phyloP scores from a whole-genome alignment of 2,329 filamentous ascomycete genomes.

The Ophiognomonia clavigignenti-juglandacearum region DNA sequence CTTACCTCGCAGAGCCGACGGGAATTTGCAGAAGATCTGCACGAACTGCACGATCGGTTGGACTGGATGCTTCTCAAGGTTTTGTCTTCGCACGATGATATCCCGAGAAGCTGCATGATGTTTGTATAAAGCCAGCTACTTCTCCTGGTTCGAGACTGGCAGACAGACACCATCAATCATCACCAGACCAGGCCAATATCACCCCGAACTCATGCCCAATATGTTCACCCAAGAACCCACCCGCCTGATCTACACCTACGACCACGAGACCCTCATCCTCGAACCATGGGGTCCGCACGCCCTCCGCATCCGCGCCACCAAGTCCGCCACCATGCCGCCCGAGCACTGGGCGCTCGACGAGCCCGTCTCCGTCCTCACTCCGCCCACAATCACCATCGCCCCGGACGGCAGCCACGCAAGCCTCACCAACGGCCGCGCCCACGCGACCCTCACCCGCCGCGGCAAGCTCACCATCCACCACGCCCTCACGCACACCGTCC shows the following conservation, averaged over 20 bases:
- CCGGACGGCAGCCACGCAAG: constrained; percentile 28
- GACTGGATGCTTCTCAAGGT: background rate
- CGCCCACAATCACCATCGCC: constrained; percentile 17
- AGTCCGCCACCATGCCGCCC: constrained; percentile 27
- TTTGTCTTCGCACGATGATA: constrained; percentile 10
- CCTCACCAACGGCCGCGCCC: constrained; percentile 44
- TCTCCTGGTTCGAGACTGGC: background rate
- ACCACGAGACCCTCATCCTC: constrained; percentile 43
- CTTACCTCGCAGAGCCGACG: too few species aligned
- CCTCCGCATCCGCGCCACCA: constrained; percentile 42
- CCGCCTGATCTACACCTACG: constrained; percentile 25
- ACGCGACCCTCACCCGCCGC: constrained; percentile 37
- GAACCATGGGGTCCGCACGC: constrained; percentile 45
- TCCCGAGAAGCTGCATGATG: background rate
- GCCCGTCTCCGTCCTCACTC: constrained; percentile 10
- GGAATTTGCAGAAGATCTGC: background rate
- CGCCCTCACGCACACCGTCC: constrained; percentile 30
- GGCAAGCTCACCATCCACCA: constrained; percentile 48
- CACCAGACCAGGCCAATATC: background rate
- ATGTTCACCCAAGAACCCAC: constrained; percentile 15
- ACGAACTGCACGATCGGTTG: background rate
- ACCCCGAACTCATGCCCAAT: background rate
- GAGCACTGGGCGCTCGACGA: constrained; percentile 37
- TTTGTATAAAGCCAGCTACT: background rate
- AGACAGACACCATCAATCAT: background rate